These are phyloP conservation scores for Salix exigua DNA, from an alignment of 345 rosid species.

Conservation along the genomic window DNA sequence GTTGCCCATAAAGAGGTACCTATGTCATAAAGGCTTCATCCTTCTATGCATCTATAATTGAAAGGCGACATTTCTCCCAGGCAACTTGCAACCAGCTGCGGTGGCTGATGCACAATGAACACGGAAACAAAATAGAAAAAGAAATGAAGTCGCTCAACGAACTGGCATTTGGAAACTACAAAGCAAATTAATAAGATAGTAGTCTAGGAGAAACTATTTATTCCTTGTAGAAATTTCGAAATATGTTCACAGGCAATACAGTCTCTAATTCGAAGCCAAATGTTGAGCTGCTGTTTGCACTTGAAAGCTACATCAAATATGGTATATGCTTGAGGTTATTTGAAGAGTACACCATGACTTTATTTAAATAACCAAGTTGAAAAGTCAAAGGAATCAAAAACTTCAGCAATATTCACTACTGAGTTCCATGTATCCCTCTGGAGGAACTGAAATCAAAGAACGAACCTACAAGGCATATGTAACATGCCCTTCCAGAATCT, in stretches of 20 bases:
- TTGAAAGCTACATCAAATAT: not conserved
- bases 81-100: not conserved
- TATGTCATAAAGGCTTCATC: not conserved
- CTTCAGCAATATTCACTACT: not conserved
- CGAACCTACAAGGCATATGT: not conserved
- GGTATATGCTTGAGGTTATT: not conserved
- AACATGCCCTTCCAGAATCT: not conserved
- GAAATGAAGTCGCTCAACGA: not conserved
- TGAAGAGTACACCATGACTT: not conserved
- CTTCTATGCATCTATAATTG: not conserved
- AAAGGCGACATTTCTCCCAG: not conserved
- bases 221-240: not conserved
- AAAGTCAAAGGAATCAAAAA: not conserved
- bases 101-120: not conserved
- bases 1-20: not conserved
- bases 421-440: not conserved
- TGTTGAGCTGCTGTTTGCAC: not conserved
- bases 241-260: not conserved
- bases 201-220: not conserved
- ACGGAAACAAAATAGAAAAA: not conserved
- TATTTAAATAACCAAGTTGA: not conserved
- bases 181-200: not conserved
- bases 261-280: not conserved
- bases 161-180: not conserved
- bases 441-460: not conserved